phyloP scores from a whole-genome alignment of 2,329 filamentous ascomycete species.

The Fusarium proliferatum region DNA sequence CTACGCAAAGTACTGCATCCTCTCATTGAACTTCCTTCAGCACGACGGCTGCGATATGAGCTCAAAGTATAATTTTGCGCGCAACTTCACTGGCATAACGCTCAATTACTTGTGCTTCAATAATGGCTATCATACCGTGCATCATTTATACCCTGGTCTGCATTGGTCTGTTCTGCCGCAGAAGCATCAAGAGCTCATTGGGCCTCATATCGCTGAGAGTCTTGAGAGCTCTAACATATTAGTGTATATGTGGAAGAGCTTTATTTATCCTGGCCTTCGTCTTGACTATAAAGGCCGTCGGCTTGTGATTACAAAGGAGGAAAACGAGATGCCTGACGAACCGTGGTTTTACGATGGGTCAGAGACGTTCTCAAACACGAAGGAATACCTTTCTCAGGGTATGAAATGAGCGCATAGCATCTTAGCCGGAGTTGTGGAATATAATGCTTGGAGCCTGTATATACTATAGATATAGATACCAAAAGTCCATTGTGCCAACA shows the following conservation, averaged over 20 bases:
- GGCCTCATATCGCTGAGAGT: background rate
- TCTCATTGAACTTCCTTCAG: constrained; percentile 17
- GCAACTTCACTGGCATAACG: constrained; percentile 8
- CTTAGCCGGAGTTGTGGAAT: background rate
- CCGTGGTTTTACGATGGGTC: constrained; percentile 8
- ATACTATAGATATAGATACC: background rate
- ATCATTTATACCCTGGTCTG: constrained; percentile 11
- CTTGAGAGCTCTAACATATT: constrained; percentile 2
- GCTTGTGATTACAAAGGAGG: constrained; percentile 9
- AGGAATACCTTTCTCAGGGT: constrained; percentile 16
- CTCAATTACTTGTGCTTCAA: constrained; percentile 20
- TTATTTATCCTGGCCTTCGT: constrained; percentile 9
- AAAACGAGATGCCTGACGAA: constrained; percentile 19
- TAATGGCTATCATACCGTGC: constrained; percentile 22
- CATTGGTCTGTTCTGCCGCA: constrained; percentile 17
- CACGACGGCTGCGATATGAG: constrained; percentile 25
- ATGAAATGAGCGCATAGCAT: constrained; percentile 1
- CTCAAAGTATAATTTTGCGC: constrained; percentile 24
- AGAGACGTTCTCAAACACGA: constrained; percentile 9
- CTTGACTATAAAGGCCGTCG: constrained; percentile 12
- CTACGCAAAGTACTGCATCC: constrained; percentile 21
- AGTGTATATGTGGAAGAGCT: constrained; percentile 12
- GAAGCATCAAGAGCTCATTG: constrained; percentile 16
- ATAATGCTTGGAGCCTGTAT: background rate
- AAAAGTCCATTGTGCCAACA: background rate